Base-by-base conservation (phyloP, 352 stramenopile species). In the Pilasporangium apinafurcum region DNA sequence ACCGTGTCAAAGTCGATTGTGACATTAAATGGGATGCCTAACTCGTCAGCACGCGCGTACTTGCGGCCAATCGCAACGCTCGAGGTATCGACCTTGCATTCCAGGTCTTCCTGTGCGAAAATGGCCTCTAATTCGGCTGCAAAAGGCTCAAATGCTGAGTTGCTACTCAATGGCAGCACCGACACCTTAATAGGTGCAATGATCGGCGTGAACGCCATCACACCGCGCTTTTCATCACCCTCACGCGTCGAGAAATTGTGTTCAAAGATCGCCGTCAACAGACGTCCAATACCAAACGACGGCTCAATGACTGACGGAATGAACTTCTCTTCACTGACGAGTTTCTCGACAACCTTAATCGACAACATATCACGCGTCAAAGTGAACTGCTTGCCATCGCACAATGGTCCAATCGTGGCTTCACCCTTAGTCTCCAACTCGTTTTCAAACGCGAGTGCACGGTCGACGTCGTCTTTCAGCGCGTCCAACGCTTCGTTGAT, bases 131-230 rank as follows among this genome's bases (percentile, higher is more conserved):
- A 65, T 63, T 86, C 91, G 42, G 40, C 72, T 17, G 78, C 73
- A 28, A 95, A 72, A 10, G 83, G 73, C 31, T 90, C 68, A 40
- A 98, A 97, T 8, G 64, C 73, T 9, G 68, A 22, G 56, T 95
- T 96, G 49, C 72, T 91, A 64, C 86, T 94, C 30, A 98, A 84
- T 30, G 92, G 90, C 38, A 98, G 81, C 38, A 99, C 90, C 34
- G 86, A 93, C 63, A 96, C 96, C 79, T 99, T 99, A 59, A 99
- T 96, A n/a, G 97, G 96, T 30, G 97, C 96, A 36, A 99, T 97
- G 34, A 84, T 44, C 26, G 97, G 88, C 41, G 88, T 93, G 76
- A 99, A 99, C 53, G 73, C 79, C 92, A 99, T 99, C 39, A 99
- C 91, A 42, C 83, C 95, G 35, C 97, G 86, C 81, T 99, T 96